Evolutionary conservation across 1,284 basidiomycete genomes (phyloP), one percentile per base, ranked within the genome.

Genomic region (Leccinum subfulvum): DNA sequence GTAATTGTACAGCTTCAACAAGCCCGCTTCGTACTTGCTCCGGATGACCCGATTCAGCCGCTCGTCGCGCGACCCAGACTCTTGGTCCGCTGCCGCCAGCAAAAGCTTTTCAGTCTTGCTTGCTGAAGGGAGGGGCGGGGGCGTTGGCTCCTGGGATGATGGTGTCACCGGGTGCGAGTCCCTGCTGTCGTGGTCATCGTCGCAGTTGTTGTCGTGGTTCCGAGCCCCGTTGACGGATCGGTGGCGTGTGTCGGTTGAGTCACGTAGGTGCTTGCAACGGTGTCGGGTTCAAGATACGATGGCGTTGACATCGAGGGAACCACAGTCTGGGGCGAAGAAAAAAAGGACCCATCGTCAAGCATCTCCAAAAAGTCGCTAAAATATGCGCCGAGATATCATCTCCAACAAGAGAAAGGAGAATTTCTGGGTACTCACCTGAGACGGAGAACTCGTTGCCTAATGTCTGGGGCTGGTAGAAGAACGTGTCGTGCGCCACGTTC

Each of bases 1-100:
- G 74, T 98, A 97, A 77, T 98, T 96, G 73, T 97, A 98, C 0
- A 96, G 97, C 71, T 94, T 94, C 64, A 98, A 78, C 51, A 99
- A 76, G 0, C 96, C 97, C 1, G 96, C 97, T 73, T 98, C 96
- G 77, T 97, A 98, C 77, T 98, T 98, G 71, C 93, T 95, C 67
- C 92, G 87, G 69, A 98, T 98, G 66, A 98, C 97, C 64, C 92
- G 85, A 63, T 90, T 92, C 47, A 99, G 79, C 1, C 96, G 88
- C 68, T 97, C 94, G 66, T 97, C 93, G 39, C 96, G 83, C 13
- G 95, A 91, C 0, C 96, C 97, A 13, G 91, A 86, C 56, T 93
- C 94, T 73, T 98, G 95, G 76, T 99, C 96, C 0, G 97, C 97
- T 1, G 97, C 96, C 0, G 94, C 97, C 37, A 98, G 82, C 68